A percentile compares a stretch with the other conserved stretches of the same genome.
phyloP scores from a whole-genome alignment of 495 filamentous ascomycete species.

The Aspergillus asperescens region DNA sequence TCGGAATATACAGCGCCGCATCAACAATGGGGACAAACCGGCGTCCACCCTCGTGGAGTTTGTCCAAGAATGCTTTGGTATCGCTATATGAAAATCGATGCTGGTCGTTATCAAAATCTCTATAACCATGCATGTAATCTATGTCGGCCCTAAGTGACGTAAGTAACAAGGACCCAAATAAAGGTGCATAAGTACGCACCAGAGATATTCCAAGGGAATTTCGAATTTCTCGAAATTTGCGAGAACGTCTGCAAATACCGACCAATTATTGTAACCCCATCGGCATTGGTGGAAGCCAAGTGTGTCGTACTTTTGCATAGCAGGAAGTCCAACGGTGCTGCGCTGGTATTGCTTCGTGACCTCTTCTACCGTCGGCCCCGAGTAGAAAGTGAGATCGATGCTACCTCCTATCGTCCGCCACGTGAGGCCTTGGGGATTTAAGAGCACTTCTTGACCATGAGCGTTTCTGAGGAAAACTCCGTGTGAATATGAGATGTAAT shows the following conservation, averaged over 20 bases:
- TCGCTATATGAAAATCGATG: slow-evolving; percentile 44
- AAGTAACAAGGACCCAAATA: background rate
- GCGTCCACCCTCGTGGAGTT: slow-evolving; percentile 60
- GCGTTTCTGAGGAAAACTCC: slow-evolving; percentile 60
- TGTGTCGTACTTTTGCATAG: slow-evolving; percentile 59
- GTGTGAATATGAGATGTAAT: slow-evolving; percentile 58
- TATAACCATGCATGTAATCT: slow-evolving; percentile 55
- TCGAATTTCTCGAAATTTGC: slow-evolving; percentile 53
- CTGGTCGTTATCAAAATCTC: slow-evolving; percentile 55
- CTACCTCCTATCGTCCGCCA: slow-evolving; percentile 67
- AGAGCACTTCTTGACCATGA: slow-evolving; percentile 71
- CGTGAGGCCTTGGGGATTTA: slow-evolving; percentile 60
- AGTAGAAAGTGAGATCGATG: slow-evolving; percentile 59
- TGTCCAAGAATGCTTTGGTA: slow-evolving; percentile 55
- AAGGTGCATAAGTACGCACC: slow-evolving; percentile 35
- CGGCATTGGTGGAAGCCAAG: slow-evolving; percentile 63
- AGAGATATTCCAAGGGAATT: slow-evolving; percentile 64
- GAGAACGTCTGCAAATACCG: slow-evolving; percentile 49
- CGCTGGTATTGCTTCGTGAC: slow-evolving; percentile 54
- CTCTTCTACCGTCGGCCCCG: slow-evolving; percentile 51
- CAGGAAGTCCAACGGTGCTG: slow-evolving; percentile 53
- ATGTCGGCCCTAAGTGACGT: slow-evolving; percentile 45
- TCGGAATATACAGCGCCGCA: slow-evolving; percentile 71
- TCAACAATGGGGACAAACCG: slow-evolving; percentile 86
- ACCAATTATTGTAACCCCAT: slow-evolving; percentile 62